phyloP scores from a whole-genome alignment of 139 green algal species.

The Chlamydomonas sp. region DNA sequence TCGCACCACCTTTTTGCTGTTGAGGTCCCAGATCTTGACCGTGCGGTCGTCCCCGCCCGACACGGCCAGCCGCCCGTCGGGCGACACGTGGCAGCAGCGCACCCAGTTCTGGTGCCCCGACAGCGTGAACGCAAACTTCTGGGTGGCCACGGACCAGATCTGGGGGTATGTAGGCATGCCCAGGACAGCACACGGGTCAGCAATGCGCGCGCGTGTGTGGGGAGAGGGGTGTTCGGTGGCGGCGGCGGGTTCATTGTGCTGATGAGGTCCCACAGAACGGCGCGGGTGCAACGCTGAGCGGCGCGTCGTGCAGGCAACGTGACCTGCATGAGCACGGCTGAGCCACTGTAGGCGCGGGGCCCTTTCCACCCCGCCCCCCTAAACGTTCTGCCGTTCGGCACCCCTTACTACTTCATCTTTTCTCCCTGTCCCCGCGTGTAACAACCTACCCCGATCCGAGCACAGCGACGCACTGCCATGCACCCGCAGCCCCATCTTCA shows the following conservation, averaged over 20 bases:
- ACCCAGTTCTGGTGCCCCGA: constrained; percentile 92
- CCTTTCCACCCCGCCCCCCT: no score
- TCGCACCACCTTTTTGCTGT: constrained; percentile 54
- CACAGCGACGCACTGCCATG: no score
- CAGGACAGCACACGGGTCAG: background rate
- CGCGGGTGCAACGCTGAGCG: no score
- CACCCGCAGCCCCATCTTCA: constrained; percentile 69
- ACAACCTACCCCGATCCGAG: no score
- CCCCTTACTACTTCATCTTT: no score
- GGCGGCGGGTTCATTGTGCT: no score
- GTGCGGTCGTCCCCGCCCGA: constrained; percentile 88
- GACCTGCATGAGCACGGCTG: no score
- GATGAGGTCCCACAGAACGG: no score
- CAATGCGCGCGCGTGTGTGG: background rate
- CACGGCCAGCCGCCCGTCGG: constrained; percentile 81
- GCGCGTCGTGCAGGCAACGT: no score
- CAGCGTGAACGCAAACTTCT: constrained; percentile 85
- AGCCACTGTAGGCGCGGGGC: no score
- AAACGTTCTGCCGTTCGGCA: no score
- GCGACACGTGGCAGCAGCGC: constrained; percentile 73
- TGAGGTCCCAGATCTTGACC: constrained; percentile 82
- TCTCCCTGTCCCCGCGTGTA: no score
- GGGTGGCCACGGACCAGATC: constrained; percentile 83
- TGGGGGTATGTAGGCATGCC: constrained; percentile 38
- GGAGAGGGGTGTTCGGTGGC: background rate